phyloP scores from a whole-genome alignment of 306 rosid species.

The Rosa rugosa region DNA sequence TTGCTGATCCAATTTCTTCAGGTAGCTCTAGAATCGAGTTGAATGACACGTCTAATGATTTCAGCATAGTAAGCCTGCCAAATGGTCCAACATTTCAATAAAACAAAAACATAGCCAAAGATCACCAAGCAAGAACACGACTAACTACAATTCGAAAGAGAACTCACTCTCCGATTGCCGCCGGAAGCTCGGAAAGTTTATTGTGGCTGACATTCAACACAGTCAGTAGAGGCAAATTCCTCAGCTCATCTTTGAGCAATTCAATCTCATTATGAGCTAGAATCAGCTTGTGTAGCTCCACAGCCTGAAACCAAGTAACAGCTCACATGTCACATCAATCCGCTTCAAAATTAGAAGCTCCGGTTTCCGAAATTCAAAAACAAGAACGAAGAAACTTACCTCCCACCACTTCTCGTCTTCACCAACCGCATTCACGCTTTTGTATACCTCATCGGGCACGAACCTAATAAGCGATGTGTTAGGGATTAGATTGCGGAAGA shows the following conservation, averaged over 20 bases:
- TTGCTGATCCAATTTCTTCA: slow-evolving; percentile 75
- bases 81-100: not conserved
- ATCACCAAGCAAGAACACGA: slow-evolving; percentile 7
- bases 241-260: slow-evolving; percentile 62
- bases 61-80: slow-evolving; percentile 68
- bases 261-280: slow-evolving; percentile 79
- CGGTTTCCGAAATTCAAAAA: not conserved
- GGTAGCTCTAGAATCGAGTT: slow-evolving; percentile 58
- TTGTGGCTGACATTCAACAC: slow-evolving; percentile 87
- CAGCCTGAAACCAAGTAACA: slow-evolving; percentile 50
- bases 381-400: slow-evolving; percentile 37
- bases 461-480: slow-evolving; percentile 39
- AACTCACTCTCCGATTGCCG: slow-evolving; percentile 95
- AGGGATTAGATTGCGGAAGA: not conserved
- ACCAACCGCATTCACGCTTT: slow-evolving; percentile 56
- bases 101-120: not conserved
- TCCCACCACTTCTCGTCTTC: slow-evolving; percentile 96
- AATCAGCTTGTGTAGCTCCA: slow-evolving; percentile 88
- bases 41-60: slow-evolving; percentile 74
- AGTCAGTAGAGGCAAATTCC: slow-evolving; percentile 56
- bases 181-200: slow-evolving; percentile 67
- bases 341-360: not conserved
- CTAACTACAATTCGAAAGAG: not conserved
- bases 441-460: slow-evolving; percentile 79
- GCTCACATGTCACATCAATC: not conserved